Evolutionary conservation across 2,329 filamentous ascomycete species (phyloP).

Genomic region (Boeremia exigua): DNA sequence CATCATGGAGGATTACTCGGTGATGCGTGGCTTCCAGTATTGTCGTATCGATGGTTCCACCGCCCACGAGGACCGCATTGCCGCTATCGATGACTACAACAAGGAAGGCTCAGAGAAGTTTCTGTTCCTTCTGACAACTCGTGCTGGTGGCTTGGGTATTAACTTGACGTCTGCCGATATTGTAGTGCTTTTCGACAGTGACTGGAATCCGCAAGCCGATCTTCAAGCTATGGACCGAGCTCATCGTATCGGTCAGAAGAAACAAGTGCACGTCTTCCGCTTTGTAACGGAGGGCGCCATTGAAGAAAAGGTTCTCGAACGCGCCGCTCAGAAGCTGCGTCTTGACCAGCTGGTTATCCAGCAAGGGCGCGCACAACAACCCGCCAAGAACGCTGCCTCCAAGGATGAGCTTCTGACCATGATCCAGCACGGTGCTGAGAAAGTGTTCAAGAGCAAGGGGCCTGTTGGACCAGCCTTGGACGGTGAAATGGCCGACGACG

Average conservation of each 20-base stretch:
- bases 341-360: constrained; percentile 98
- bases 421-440: constrained; percentile 99
- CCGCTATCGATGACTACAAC: constrained; percentile 98
- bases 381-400: constrained; percentile 87
- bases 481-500: constrained; percentile 76
- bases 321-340: constrained; percentile 94
- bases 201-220: constrained; percentile 99
- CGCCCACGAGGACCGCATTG: constrained; percentile 95
- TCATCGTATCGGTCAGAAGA: constrained; percentile 97
- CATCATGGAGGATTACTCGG: constrained; percentile 97
- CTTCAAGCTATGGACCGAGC: constrained; percentile 98
- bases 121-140: constrained; percentile 91
- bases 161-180: constrained; percentile 96
- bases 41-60: constrained; percentile 97
- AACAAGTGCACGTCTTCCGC: constrained; percentile 94
- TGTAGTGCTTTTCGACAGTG: constrained; percentile 94
- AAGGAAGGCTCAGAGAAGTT: constrained; percentile 88
- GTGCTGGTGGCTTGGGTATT: constrained; percentile 94
- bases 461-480: constrained; percentile 65
- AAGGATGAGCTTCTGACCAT: constrained; percentile 96
- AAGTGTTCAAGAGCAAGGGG: constrained; percentile 81
- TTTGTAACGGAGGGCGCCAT: constrained; percentile 98
- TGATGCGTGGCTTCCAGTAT: constrained; percentile 93
- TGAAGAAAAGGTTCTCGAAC: constrained; percentile 96
- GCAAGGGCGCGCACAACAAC: constrained; percentile 90